Evolutionary conservation across 257 asterid genomes (phyloP).

Genomic region (Apocynum venetum): DNA sequence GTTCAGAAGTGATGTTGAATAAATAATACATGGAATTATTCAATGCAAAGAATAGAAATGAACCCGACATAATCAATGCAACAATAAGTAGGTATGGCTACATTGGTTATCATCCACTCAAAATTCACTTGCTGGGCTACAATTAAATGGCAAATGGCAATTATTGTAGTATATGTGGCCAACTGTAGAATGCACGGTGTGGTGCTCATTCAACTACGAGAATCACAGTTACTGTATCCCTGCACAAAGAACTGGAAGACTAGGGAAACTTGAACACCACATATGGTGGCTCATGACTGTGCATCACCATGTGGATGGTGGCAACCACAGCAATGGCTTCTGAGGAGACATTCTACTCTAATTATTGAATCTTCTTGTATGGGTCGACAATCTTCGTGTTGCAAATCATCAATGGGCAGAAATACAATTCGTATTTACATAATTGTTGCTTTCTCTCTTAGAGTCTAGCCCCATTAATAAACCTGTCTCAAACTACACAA

Average conservation of each 20-base stretch:
- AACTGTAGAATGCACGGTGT: not conserved
- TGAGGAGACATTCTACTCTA: not conserved
- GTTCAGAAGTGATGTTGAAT: not conserved
- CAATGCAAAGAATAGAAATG: not conserved
- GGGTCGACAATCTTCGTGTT: too few species aligned
- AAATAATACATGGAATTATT: not conserved
- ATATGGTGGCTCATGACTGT: not conserved
- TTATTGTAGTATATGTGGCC: not conserved
- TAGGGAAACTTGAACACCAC: slow-evolving; percentile 5
- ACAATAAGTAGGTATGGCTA: slow-evolving; percentile 7
- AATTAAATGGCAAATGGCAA: not conserved
- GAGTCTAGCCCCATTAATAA: too few species aligned
- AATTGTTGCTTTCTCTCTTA: too few species aligned
- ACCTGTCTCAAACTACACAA: too few species aligned
- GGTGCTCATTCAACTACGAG: not conserved
- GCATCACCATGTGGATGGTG: not conserved
- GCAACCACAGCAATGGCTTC: not conserved
- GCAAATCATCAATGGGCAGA: too few species aligned
- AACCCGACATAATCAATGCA: slow-evolving; percentile 9
- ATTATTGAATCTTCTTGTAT: not conserved
- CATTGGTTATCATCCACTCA: slow-evolving; percentile 17
- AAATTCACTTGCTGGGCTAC: slow-evolving; percentile 8
- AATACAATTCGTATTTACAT: too few species aligned
- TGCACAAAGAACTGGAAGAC: not conserved
- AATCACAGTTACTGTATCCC: not conserved